A percentile compares a stretch with the other conserved stretches of the same genome.
These are phyloP conservation scores for Sonneratia caseolaris DNA, from an alignment of 345 rosid genomes.

Conservation along the genomic window DNA sequence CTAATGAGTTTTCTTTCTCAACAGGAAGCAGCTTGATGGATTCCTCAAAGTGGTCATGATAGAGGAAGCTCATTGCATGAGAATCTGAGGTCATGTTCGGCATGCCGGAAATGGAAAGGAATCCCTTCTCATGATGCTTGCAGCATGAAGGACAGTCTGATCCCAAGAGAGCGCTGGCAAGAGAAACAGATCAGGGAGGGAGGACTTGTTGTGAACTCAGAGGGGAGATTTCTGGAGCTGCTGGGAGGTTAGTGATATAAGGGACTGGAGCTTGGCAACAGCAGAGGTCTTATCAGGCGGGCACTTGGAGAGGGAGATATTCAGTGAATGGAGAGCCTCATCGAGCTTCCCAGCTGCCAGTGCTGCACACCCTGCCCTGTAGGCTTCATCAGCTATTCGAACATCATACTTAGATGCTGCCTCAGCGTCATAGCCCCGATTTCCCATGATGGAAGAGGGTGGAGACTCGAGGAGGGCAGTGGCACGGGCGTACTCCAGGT, in stretches of 20 bases:
- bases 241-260: slow-evolving; percentile 29
- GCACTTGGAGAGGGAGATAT: slow-evolving; percentile 36
- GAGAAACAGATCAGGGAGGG: no score
- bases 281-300: slow-evolving; percentile 45
- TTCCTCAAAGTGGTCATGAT: no score
- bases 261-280: slow-evolving; percentile 55
- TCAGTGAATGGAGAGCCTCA: slow-evolving; percentile 54
- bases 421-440: slow-evolving; percentile 7
- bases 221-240: slow-evolving; percentile 19
- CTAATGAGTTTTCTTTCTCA: no score
- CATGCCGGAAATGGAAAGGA: no score
- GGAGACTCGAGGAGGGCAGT: slow-evolving; percentile 30
- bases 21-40: no score
- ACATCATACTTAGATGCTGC: slow-evolving; percentile 30
- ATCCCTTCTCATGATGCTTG: no score
- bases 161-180: no score
- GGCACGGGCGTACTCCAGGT: slow-evolving; percentile 45
- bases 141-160: no score
- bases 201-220: background rate
- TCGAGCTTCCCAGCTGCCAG: slow-evolving; percentile 60
- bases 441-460: slow-evolving; percentile 17
- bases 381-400: slow-evolving; percentile 50
- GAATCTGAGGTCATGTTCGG: no score
- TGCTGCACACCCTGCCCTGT: slow-evolving; percentile 53
- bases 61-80: no score